Evolutionary conservation across 2,329 filamentous ascomycete genomes (phyloP).

Genomic region (Furcasterigmium furcatum): DNA sequence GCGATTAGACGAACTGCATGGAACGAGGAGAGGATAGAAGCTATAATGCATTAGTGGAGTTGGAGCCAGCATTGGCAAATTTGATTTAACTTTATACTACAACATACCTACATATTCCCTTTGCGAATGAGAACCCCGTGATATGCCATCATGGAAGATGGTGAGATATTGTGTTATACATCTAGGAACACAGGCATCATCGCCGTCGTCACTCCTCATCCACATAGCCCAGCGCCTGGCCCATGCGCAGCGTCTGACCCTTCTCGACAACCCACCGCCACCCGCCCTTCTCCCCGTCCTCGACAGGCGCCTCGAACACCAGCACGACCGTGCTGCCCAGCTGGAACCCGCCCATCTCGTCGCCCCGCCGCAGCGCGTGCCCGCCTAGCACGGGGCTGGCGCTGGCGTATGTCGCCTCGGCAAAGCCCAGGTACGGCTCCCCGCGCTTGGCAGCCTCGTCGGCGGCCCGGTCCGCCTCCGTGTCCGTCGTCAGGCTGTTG

Average conservation of each 20-base stretch:
- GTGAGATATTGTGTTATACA: not conserved
- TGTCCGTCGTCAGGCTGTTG: conserved; percentile 90
- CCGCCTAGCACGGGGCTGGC: conserved; percentile 78
- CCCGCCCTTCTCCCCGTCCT: conserved; percentile 57
- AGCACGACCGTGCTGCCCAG: conserved; percentile 92
- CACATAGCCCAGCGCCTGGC: conserved; percentile 78
- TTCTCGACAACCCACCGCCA: conserved; percentile 87
- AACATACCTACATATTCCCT: no score
- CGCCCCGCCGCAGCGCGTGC: conserved; percentile 78
- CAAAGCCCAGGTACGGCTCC: conserved; percentile 84
- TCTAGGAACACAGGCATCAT: no score
- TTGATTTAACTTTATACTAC: conserved; percentile 5
- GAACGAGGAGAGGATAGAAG: not conserved
- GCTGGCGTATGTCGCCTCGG: conserved; percentile 82
- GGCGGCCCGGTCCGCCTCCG: conserved; percentile 81
- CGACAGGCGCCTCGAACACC: conserved; percentile 83
- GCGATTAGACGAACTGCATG: conserved; percentile 32
- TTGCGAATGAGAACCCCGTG: no score
- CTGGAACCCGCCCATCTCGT: conserved; percentile 98
- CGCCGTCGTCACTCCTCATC: conserved; percentile 47
- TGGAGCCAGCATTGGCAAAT: conserved; percentile 8
- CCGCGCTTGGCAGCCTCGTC: conserved; percentile 72
- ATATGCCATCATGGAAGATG: no score
- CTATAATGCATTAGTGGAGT: conserved; percentile 4
- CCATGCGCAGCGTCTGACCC: conserved; percentile 85